A percentile compares a stretch with the other conserved stretches of the same genome.
Evolutionary conservation across 129 eudicot species (phyloP).

Genomic region (Chrysanthemum seticuspe): DNA sequence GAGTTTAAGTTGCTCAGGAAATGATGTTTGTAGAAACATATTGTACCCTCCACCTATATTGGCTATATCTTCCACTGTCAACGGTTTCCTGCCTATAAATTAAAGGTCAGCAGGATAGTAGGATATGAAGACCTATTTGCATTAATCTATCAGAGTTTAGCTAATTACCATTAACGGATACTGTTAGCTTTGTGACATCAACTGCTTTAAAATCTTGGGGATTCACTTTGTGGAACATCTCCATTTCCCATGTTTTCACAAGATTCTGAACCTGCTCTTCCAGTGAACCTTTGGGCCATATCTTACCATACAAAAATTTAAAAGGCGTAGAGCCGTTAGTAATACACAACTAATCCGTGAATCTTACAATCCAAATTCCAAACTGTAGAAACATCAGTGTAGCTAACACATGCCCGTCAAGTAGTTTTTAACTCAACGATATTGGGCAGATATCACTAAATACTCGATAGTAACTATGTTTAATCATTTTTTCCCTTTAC

Average conservation of each 20-base stretch:
- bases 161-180: conserved; percentile 55
- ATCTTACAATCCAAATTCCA: too few species aligned
- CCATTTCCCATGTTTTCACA: conserved; percentile 97
- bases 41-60: conserved; percentile 77
- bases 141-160: neutral
- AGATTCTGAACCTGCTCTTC: conserved; percentile 86
- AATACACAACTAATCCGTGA: too few species aligned
- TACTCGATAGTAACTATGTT: too few species aligned
- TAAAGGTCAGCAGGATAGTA: neutral
- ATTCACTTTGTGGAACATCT: conserved; percentile 62
- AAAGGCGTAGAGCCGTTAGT: too few species aligned
- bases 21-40: conserved; percentile 63
- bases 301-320: conserved; percentile 27
- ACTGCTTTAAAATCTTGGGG: conserved; percentile 54
- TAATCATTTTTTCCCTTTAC: too few species aligned
- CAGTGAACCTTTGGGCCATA: conserved; percentile 73
- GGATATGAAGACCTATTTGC: neutral
- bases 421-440: too few species aligned
- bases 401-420: too few species aligned
- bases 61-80: conserved; percentile 42
- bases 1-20: conserved; percentile 45
- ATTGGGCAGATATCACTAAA: too few species aligned
- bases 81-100: conserved; percentile 50
- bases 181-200: conserved; percentile 50
- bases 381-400: too few species aligned